Base-by-base conservation (phyloP, 768 basidiomycete species). In the Hericium coralloides region DNA sequence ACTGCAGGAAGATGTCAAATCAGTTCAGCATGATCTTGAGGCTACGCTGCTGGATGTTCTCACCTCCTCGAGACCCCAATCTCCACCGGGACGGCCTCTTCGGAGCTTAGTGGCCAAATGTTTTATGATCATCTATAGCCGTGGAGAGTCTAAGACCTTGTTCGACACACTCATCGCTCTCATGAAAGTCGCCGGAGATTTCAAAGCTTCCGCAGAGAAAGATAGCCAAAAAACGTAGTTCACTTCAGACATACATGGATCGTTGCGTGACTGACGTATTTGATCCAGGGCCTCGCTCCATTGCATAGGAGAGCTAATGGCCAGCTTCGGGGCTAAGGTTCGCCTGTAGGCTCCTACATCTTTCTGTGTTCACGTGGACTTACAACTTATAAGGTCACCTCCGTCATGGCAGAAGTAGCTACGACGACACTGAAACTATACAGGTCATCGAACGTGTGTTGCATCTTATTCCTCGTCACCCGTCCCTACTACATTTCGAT, bases 271-370 rank as follows among this genome's bases (percentile, higher is more conserved):
- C 50, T 17, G 10, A 36, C 39, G 14, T 51, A 20, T 45, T 36
- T 10, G 1, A 45, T n/a, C 23, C 59, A 94, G 92, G 59, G 89
- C 92, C 12, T 85, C 90, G 3, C 84, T 93, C 66, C 90, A 85
- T 59, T 87, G 87, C 59, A 81, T 95, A 22, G 95, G 93, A 3
- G 92, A 95, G 67, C 70, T 98, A 8, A 98, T 98, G 89, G 79
- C 74, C 25, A 75, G 74, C 6, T 90, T 87, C 66, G 95, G 95
- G 4, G 76, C 85, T 4, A 90, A 97, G 74, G 93, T 89, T 67
- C 55, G 85, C 65, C 12, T 49, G 3, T 49, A 10, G 10, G 17
- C 23, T 36, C n/a, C 22, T 43, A 59, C 15, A 43, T 12, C n/a
- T 15, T 10, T 51, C 50, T 17, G 38, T 38, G 17, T 26, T 36